Evolutionary conservation across 371 early-diverging fungal species (phyloP).

Genomic region (Lichtheimia ornata): DNA sequence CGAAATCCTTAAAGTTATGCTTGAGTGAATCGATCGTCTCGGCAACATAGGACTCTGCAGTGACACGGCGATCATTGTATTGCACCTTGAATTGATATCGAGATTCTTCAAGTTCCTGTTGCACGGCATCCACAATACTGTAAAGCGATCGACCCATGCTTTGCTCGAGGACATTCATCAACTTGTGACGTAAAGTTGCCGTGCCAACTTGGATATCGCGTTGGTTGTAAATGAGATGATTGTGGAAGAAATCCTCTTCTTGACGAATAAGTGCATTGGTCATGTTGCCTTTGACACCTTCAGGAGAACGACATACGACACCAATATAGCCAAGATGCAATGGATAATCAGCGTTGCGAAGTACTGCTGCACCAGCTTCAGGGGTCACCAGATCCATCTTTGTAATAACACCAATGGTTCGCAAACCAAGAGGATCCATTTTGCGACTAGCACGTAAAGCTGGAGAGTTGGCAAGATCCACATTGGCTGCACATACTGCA

Average conservation of each 20-base stretch:
- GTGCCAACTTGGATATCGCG: constrained; percentile 83
- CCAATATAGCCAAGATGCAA: constrained; percentile 97
- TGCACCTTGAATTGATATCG: constrained; percentile 97
- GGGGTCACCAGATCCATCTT: constrained; percentile 98
- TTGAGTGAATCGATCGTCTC: constrained; percentile 93
- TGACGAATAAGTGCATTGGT: constrained; percentile 67
- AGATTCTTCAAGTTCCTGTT: constrained; percentile 90
- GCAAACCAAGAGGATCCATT: constrained; percentile 90
- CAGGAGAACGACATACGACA: constrained; percentile 86
- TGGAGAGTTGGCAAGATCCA: constrained; percentile 98
- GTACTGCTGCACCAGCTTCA: constrained; percentile 76
- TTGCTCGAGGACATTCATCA: constrained; percentile 90
- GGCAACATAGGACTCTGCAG: constrained; percentile 94
- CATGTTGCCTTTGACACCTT: constrained; percentile 47
- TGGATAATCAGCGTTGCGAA: constrained; percentile 91
- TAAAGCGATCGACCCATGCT: constrained; percentile 88
- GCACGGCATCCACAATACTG: constrained; percentile 86
- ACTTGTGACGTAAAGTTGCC: constrained; percentile 73
- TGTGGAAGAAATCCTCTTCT: constrained; percentile 73
- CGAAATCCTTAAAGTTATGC: constrained; percentile 90
- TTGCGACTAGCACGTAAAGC: constrained; percentile 91
- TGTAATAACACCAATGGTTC: constrained; percentile 99
- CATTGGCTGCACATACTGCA: constrained; percentile 98
- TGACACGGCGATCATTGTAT: constrained; percentile 92
- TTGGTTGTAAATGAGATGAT: constrained; percentile 61